Base-by-base conservation (phyloP, 108 stramenopile genomes). In the Cylindrotheca fusiformis region DNA sequence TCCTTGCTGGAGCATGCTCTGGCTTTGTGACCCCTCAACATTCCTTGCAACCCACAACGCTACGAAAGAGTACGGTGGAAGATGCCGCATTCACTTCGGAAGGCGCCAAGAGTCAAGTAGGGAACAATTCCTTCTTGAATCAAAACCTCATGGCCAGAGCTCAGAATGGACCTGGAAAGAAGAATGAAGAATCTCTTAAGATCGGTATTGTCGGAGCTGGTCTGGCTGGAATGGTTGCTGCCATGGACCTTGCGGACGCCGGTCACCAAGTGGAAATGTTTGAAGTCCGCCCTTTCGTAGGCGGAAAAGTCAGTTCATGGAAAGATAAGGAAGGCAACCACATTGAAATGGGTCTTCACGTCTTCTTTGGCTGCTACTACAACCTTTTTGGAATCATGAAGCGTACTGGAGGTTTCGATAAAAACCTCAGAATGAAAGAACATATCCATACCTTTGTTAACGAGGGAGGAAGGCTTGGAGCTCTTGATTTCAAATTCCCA, bases 341-440 rank as follows among this genome's bases (percentile, higher is more conserved):
- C 70, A 97, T 97, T 60, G 97, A 97, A 82, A 96, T 96, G 97
- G 97, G 97, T 22, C 82, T 97, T 32, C 97, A 97, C 57, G 97
- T 97, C 51, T 97, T 97, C 73, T 97, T 97, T 60, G 97, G 97
- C 5, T 97, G 97, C 64, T 97, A 97, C 74, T 97, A 97, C 87
- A 97, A 97, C 63, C 85, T 97, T 28, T 97, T 94, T 65, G 97
- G 97, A n/a, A 97, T 97, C 69, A 95, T 97, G 94, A 90, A 94
- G 49, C 85, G 97, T n/a, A 90, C 93, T 18, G 95, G 94, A 14
- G 75, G 74, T 10, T 96, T 96, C 58, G 93, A 96, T 60, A 65
- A 84, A 52, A 79, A 87, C 41, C 74, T 97, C 24, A 84, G 97
- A 22, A 82, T 97, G 57, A 97, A 97, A 77, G 93, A 94, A 32